Evolutionary conservation across 1,284 basidiomycete genomes (phyloP).

Genomic region (Polyporus tsugae): DNA sequence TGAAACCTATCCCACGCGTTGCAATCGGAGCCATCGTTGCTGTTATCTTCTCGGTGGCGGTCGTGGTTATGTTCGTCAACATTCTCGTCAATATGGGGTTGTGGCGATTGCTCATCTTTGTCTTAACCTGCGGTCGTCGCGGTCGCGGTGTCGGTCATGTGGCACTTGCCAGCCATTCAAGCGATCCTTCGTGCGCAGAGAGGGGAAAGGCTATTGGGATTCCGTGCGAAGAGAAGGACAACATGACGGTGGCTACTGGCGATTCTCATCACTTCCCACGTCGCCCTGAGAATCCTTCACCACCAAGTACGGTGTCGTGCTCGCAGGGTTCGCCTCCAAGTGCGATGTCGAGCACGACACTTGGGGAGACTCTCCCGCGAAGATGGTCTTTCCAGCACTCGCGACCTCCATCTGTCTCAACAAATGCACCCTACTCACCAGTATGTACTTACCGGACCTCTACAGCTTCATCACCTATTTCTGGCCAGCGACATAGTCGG

Average conservation of each 20-base stretch:
- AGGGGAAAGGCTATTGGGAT: conserved; percentile 19
- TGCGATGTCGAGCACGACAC: conserved; percentile 48
- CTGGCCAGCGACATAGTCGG: conserved; percentile 32
- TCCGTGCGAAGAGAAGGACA: conserved; percentile 40
- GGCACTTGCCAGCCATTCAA: conserved; percentile 34
- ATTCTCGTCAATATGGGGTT: conserved; percentile 55
- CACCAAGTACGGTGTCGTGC: conserved; percentile 32
- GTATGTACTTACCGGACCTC: conserved; percentile 30
- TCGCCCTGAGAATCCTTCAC: conserved; percentile 62
- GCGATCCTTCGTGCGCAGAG: conserved; percentile 34
- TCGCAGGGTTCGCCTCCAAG: conserved; percentile 47
- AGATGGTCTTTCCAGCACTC: conserved; percentile 55
- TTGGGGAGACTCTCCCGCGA: conserved; percentile 53
- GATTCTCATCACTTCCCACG: conserved; percentile 36
- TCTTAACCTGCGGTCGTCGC: conserved; percentile 32
- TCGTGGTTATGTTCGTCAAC: conserved; percentile 69
- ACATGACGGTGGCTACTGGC: conserved; percentile 31
- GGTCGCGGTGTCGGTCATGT: conserved; percentile 30
- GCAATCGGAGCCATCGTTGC: conserved; percentile 74
- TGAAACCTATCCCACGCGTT: conserved; percentile 79
- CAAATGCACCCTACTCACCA: conserved; percentile 38
- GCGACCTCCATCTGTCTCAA: conserved; percentile 44
- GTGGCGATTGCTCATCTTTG: conserved; percentile 38
- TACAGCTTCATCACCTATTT: conserved; percentile 32
- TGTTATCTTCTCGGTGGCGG: conserved; percentile 65